phyloP scores from a whole-genome alignment of 2,329 filamentous ascomycete species.

The Aureobasidium subglaciale region DNA sequence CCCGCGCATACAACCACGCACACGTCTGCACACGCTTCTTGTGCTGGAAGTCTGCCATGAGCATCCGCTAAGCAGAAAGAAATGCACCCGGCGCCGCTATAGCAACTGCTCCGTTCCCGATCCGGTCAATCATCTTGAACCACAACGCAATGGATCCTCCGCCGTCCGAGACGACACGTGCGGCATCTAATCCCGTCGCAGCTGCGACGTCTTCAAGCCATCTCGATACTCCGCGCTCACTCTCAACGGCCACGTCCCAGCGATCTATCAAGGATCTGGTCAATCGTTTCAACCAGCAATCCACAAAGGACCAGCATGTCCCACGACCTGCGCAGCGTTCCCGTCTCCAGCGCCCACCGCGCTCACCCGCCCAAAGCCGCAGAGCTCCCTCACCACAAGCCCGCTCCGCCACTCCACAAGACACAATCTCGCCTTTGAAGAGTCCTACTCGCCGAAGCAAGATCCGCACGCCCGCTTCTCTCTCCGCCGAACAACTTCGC shows the following conservation, averaged over 20 bases:
- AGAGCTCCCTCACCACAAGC: background rate
- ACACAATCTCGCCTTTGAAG: constrained; percentile 4
- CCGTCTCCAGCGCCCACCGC: background rate
- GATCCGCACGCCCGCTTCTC: background rate
- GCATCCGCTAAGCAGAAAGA: constrained; percentile 14
- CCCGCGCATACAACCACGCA: background rate
- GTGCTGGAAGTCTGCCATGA: constrained; percentile 11
- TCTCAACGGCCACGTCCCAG: constrained; percentile 36
- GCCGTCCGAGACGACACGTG: constrained; percentile 9
- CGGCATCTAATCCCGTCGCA: constrained; percentile 12
- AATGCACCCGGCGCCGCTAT: constrained; percentile 13
- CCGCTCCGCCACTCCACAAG: background rate
- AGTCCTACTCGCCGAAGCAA: constrained; percentile 10
- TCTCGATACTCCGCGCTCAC: constrained; percentile 24
- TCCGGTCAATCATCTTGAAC: background rate
- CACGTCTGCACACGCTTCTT: constrained; percentile 13
- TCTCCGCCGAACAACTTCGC: background rate
- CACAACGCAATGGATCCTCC: constrained; percentile 10
- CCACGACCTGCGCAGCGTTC: background rate
- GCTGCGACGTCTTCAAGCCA: background rate
- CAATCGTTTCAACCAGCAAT: constrained; percentile 63
- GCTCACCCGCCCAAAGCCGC: background rate
- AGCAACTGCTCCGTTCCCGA: background rate
- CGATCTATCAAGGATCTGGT: constrained; percentile 76
- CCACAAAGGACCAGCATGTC: background rate